These are phyloP conservation scores for Baorangia bicolor DNA, from an alignment of 768 basidiomycete species.

Conservation along the genomic window DNA sequence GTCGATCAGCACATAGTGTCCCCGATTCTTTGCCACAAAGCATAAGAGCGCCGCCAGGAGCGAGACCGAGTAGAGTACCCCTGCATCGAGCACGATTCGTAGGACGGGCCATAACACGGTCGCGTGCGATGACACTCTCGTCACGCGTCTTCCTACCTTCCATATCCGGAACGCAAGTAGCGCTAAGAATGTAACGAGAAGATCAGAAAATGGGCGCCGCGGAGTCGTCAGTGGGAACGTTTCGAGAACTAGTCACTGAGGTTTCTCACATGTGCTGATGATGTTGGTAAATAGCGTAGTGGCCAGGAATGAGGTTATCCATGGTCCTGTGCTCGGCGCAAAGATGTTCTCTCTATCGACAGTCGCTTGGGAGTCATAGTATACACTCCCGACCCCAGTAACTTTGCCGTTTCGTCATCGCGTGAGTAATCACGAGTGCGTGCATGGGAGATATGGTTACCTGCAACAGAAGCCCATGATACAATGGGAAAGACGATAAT, in stretches of 20 bases:
- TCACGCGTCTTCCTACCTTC: slow-evolving; percentile 13
- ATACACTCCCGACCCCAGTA: slow-evolving; percentile 17
- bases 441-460: not conserved
- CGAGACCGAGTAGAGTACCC: slow-evolving; percentile 22
- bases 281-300: slow-evolving; percentile 23
- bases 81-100: slow-evolving; percentile 25
- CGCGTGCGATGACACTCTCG: not conserved
- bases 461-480: slow-evolving; percentile 16
- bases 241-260: not conserved
- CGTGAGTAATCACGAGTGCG: not conserved
- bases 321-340: slow-evolving; percentile 11
- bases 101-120: slow-evolving; percentile 17
- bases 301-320: slow-evolving; percentile 24
- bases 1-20: slow-evolving; percentile 23
- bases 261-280: slow-evolving; percentile 16
- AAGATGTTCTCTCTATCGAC: slow-evolving; percentile 14
- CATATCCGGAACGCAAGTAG: slow-evolving; percentile 28
- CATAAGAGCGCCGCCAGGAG: slow-evolving; percentile 23
- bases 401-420: not conserved
- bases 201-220: not conserved
- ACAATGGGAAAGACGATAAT: slow-evolving; percentile 20
- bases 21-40: slow-evolving; percentile 22
- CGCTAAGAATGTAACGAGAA: slow-evolving; percentile 7
- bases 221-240: not conserved
- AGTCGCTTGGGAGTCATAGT: slow-evolving; percentile 11